Base-by-base conservation (phyloP, 1,284 basidiomycete genomes). In the Rugosomyces carneus region DNA sequence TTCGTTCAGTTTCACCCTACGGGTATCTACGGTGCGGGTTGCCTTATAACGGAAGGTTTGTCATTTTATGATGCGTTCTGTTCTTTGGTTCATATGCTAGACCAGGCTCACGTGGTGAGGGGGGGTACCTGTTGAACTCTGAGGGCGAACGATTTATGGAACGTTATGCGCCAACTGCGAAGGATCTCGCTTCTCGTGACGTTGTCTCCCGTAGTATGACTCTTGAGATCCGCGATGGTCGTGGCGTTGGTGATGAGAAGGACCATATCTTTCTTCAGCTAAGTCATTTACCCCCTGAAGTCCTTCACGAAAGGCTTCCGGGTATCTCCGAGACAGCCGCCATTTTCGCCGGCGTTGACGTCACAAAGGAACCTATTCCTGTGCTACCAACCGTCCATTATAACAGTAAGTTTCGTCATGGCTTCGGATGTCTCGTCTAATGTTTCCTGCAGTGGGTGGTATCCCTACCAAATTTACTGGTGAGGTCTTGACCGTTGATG, bases 61-160 rank as follows among this genome's bases (percentile, higher is more conserved):
- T 60, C 21, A 50, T 32, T 31, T 36, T 20, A 31, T 16, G 5
- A n/a, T 15, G 4, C 9, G 7, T 34, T 13, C 7, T 21, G n/a
- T 7, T 11, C 20, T 16, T 23, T 19, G 15, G 15, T 39, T 15
- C 3, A 39, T 16, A 8, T 13, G 38, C n/a, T 21, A 16, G 29
- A 34, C n/a, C 44, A 92, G 94, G 94, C 57, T 97, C 95, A 57
- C 93, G 96, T 69, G 96, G 96, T 65, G 96, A 99, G 71, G 96
- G 96, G 73, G 96, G 96, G 57, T 99, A 99, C 72, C 77, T 99
- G 56, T 76, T 99, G 66, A 99, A 99, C 76, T 93, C 93, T 8
- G 89, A 98, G 75, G 96, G 96, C 67, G 96, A 99, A 71, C 90
- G 96, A 53, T 99, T 99, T 78, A 99, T 99, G 96, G 95, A 99